These are phyloP conservation scores for Cryptococcus deneoformans DNA, from an alignment of 1,284 basidiomycete species.

Conservation along the genomic window DNA sequence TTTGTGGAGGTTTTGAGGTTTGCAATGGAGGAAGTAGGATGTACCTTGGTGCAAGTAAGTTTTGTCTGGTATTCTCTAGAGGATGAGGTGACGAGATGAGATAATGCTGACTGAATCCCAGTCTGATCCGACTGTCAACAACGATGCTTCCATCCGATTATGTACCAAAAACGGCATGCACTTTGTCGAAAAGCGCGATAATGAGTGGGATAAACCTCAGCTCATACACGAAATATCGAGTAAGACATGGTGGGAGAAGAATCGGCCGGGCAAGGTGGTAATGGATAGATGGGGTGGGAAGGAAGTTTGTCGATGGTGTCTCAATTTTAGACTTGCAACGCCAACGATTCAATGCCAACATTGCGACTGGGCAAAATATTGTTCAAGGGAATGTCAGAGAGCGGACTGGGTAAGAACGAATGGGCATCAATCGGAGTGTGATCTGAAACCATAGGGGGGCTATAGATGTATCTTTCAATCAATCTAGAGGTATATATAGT, in stretches of 20 bases:
- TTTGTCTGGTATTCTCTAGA: not conserved
- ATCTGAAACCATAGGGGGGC: not conserved
- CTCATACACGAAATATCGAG: constrained; percentile 36
- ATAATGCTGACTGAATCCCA: constrained; percentile 3
- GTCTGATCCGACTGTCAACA: constrained; percentile 37
- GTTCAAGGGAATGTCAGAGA: constrained; percentile 42
- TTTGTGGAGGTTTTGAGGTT: constrained; percentile 45
- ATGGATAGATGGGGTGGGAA: constrained; percentile 33
- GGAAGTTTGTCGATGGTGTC: constrained; percentile 42
- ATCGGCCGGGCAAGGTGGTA: constrained; percentile 18
- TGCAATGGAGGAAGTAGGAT: constrained; percentile 44
- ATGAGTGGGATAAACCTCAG: constrained; percentile 31
- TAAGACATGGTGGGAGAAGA: constrained; percentile 33
- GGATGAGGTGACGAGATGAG: not conserved
- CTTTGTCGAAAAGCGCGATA: constrained; percentile 24
- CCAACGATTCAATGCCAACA: constrained; percentile 21
- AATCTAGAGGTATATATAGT: too few relatives aligned
- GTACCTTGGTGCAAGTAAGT: constrained; percentile 25
- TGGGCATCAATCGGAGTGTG: constrained; percentile 41
- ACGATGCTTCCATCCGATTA: constrained; percentile 39
- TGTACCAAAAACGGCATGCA: constrained; percentile 33
- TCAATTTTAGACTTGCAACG: constrained; percentile 26
- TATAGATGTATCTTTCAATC: too few relatives aligned
- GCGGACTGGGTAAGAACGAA: constrained; percentile 37
- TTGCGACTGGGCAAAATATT: constrained; percentile 46